These are phyloP conservation scores for Dactylis glomerata DNA, from an alignment of 176 grass and related monocot genomes.

Conservation along the genomic window DNA sequence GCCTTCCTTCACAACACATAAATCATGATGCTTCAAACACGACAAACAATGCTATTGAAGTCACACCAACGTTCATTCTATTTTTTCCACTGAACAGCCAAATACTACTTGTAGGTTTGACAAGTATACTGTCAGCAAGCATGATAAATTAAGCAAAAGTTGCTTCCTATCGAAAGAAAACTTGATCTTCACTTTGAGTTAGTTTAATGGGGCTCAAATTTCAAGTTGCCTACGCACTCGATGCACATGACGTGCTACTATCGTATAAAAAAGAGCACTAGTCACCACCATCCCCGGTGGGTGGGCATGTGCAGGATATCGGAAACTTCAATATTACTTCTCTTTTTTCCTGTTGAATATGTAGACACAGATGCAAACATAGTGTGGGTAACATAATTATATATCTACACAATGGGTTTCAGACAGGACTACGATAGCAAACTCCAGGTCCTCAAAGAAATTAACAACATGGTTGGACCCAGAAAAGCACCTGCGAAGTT, in stretches of 20 bases:
- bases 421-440: background rate
- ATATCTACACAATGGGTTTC: background rate
- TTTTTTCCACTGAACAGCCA: background rate
- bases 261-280: background rate
- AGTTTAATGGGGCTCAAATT: conserved; percentile 13
- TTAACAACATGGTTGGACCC: background rate
- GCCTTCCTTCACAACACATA: background rate
- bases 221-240: background rate
- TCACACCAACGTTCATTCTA: background rate
- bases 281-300: background rate
- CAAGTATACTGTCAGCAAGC: background rate
- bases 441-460: background rate
- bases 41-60: background rate
- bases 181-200: conserved; percentile 16
- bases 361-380: background rate
- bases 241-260: background rate
- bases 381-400: background rate
- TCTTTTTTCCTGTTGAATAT: background rate
- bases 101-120: background rate
- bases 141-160: background rate
- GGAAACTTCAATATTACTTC: background rate
- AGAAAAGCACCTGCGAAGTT: background rate
- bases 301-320: background rate
- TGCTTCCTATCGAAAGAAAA: conserved; percentile 10
- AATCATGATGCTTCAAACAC: background rate